Base-by-base conservation (phyloP, 306 rosid genomes). In the Gillenia trifoliata region DNA sequence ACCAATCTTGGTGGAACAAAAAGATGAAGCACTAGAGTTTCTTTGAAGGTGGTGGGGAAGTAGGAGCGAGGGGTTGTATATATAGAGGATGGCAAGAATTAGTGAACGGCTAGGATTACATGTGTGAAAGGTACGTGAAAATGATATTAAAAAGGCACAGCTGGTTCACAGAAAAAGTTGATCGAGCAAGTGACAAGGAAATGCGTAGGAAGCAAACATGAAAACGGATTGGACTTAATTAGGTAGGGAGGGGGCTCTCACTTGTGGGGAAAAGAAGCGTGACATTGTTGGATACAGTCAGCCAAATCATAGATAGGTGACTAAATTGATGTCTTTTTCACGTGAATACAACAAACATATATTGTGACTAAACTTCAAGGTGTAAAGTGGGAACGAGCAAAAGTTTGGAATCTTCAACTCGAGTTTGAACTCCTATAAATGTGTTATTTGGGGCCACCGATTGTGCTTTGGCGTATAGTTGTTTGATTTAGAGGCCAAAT, bases 251-350 rank as follows among this genome's bases (percentile, higher is more conserved):
- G 41, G 41, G 66, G 5, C 2, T 7, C 10, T 8, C 40, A 29
- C 0, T 8, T 28, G 40, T 4, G 40, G 13, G 10, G 6, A 30
- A 71, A 66, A 60, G 75, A 81, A 71, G 49, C 85, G 89, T 88
- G 89, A 77, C 12, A 22, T 66, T 66, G 78, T 83, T 81, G 92
- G 72, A 85, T 85, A 28, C 75, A 72, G 66, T 43, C 55, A 56
- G 25, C 17, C 19, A 25, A 6, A 55, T 56, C 68, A 30, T 28
- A 72, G 62, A 25, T 29, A 4, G 16, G 66, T 62, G 66, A 61
- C 66, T 61, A 7, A 61, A 12, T 29, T 30, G 40, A 29, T 61
- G 19, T 33, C 50, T 23, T 25, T 28, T 71, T 43, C 66, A 55
- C 54, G 38, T 56, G 54, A 71, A 70, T 7, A 20, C 25, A 10